These are phyloP conservation scores for Pachysolen tannophilus DNA, from an alignment of 805 yeast genomes.

Conservation along the genomic window DNA sequence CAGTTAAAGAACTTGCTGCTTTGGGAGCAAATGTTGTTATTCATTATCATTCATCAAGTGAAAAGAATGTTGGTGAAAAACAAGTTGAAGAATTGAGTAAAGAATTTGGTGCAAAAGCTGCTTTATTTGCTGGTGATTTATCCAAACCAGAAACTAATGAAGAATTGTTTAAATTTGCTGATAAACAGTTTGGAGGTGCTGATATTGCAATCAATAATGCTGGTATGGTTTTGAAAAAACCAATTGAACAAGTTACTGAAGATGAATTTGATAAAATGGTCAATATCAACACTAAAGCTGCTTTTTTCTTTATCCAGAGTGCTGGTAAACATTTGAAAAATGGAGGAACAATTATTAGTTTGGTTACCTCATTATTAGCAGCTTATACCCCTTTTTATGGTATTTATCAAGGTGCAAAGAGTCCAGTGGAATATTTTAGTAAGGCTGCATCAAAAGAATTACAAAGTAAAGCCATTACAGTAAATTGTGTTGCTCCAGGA, in stretches of 20 bases:
- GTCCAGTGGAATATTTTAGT: conserved; percentile 44
- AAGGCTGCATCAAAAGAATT: conserved; percentile 51
- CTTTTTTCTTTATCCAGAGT: conserved; percentile 52
- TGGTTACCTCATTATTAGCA: conserved; percentile 59
- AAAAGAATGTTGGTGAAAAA: conserved; percentile 25
- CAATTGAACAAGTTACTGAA: conserved; percentile 41
- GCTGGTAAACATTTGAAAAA: conserved; percentile 44
- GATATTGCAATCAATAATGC: conserved; percentile 64
- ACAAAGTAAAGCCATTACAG: conserved; percentile 34
- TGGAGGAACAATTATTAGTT: conserved; percentile 44
- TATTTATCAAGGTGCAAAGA: conserved; percentile 49
- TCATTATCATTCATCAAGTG: conserved; percentile 43
- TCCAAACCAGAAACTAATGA: conserved; percentile 32
- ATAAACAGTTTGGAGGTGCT: conserved; percentile 35
- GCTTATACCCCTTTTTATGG: conserved; percentile 52
- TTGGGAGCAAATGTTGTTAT: conserved; percentile 45
- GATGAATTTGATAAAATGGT: conserved; percentile 50
- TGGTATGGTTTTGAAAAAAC: conserved; percentile 60
- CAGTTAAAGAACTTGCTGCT: conserved; percentile 46
- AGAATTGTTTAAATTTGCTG: conserved; percentile 38
- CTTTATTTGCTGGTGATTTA: conserved; percentile 33
- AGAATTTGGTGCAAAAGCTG: conserved; percentile 32
- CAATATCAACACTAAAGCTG: conserved; percentile 45
- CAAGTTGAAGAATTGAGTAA: conserved; percentile 28
- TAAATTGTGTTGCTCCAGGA: conserved; percentile 55